Conservation (phyloP, 2,329 filamentous ascomycete genomes). For the Hirsutella minnesotensis region DNA sequence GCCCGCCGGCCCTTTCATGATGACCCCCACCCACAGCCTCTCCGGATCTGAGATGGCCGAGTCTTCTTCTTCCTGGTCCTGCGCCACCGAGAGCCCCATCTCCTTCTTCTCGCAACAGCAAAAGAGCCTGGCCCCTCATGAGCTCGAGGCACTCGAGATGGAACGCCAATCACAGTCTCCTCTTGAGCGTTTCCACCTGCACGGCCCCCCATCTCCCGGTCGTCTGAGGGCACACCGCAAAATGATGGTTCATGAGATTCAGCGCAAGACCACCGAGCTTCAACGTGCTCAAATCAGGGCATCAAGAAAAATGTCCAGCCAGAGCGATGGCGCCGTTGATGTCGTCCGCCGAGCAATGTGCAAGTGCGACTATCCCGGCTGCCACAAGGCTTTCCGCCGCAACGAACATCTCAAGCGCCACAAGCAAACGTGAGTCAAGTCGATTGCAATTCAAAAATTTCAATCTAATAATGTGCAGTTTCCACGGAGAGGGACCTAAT, state of each 20-base stretch:
- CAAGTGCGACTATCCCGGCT: slow-evolving; percentile 34
- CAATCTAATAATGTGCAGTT: slow-evolving; percentile 9
- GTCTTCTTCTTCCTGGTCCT: slow-evolving; percentile 25
- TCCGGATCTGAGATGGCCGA: slow-evolving; percentile 26
- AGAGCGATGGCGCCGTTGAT: slow-evolving; percentile 19
- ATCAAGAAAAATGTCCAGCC: slow-evolving; percentile 16
- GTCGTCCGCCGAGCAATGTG: slow-evolving; percentile 27
- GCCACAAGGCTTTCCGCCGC: slow-evolving; percentile 36
- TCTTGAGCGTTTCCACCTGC: slow-evolving; percentile 17
- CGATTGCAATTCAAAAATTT: background rate
- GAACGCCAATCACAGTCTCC: slow-evolving; percentile 24
- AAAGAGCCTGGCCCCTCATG: slow-evolving; percentile 16
- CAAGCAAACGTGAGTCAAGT: slow-evolving; percentile 33
- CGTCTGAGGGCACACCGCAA: slow-evolving; percentile 24
- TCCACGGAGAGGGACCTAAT: slow-evolving; percentile 26
- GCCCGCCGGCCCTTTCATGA: slow-evolving; percentile 22
- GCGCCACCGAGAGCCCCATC: slow-evolving; percentile 28
- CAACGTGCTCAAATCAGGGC: slow-evolving; percentile 27
- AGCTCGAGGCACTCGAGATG: slow-evolving; percentile 21
- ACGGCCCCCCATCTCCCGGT: slow-evolving; percentile 20
- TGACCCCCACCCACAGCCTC: slow-evolving; percentile 27
- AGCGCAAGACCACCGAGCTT: slow-evolving; percentile 31
- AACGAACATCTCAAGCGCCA: slow-evolving; percentile 46
- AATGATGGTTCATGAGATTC: slow-evolving; percentile 28
- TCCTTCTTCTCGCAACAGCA: slow-evolving; percentile 21